A percentile compares a stretch with the other conserved stretches of the same genome.
These are phyloP conservation scores for Hemerocallis citrina DNA, from an alignment of 106 monocot genomes.

Conservation along the genomic window DNA sequence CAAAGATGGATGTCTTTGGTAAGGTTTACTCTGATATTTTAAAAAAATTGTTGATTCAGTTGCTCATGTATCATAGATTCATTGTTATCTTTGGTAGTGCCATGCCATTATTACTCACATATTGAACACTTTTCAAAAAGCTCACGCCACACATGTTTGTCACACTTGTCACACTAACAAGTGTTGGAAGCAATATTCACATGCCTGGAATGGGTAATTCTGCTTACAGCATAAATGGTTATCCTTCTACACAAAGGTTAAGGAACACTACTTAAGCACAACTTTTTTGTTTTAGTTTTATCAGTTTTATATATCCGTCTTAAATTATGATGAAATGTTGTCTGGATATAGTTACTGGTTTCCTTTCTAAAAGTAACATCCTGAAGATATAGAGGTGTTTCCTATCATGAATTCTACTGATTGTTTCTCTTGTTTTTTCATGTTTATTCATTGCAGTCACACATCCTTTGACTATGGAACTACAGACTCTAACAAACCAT, in stretches of 20 bases:
- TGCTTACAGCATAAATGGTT: constrained; percentile 65
- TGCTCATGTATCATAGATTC: no score
- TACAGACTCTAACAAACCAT: constrained; percentile 1
- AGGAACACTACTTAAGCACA: constrained; percentile 60
- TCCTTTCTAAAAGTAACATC: background rate
- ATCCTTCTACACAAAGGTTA: constrained; percentile 94
- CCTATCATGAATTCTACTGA: background rate
- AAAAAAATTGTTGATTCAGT: no score
- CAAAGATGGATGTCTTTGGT: no score
- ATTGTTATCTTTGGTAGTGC: constrained; percentile 14
- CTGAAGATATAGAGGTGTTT: background rate
- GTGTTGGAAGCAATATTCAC: constrained; percentile 82
- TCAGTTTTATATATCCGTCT: background rate
- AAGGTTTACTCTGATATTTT: no score
- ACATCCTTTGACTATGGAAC: constrained; percentile 22
- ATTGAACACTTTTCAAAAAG: constrained; percentile 27
- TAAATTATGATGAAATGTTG: background rate
- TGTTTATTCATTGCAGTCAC: constrained; percentile 21
- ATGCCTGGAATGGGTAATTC: constrained; percentile 76
- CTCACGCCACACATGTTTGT: constrained; percentile 75
- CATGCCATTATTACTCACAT: constrained; percentile 28
- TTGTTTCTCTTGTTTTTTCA: no score
- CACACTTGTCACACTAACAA: constrained; percentile 82
- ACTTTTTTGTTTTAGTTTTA: constrained; percentile 8
- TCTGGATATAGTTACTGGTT: background rate